phyloP scores from a whole-genome alignment of 2,329 filamentous ascomycete genomes.

The Fusarium sororula region DNA sequence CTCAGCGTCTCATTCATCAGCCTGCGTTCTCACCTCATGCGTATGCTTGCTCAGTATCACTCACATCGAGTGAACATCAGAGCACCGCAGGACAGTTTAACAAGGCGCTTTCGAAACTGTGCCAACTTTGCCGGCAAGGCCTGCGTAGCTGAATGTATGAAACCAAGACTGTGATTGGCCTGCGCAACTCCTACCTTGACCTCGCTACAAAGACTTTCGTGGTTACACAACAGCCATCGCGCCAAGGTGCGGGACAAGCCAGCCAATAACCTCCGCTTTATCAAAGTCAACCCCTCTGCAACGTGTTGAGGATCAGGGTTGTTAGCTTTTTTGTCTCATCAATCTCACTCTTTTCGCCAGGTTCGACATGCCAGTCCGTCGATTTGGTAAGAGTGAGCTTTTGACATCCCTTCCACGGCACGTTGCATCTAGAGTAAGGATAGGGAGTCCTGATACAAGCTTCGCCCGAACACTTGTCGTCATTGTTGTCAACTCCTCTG shows the following conservation, averaged over 20 bases:
- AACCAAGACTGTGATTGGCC: slow-evolving; percentile 22
- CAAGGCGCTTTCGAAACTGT: slow-evolving; percentile 28
- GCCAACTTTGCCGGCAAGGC: slow-evolving; percentile 23
- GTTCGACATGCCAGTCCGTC: not conserved
- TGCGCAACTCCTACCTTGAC: slow-evolving; percentile 12
- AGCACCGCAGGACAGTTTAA: slow-evolving; percentile 20
- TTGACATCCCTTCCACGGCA: not conserved
- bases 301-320: slow-evolving; percentile 21
- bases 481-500: not conserved
- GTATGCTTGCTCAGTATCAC: slow-evolving; percentile 26
- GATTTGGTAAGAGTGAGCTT: not conserved
- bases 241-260: slow-evolving; percentile 14
- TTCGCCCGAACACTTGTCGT: not conserved
- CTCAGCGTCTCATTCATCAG: not conserved
- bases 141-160: slow-evolving; percentile 26
- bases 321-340: slow-evolving; percentile 30
- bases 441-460: not conserved
- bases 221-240: slow-evolving; percentile 35
- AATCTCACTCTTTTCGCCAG: slow-evolving; percentile 16
- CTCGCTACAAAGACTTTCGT: slow-evolving; percentile 13
- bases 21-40: not conserved
- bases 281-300: slow-evolving; percentile 19
- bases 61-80: slow-evolving; percentile 9
- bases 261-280: slow-evolving; percentile 16
- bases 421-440: not conserved